Evolutionary conservation across 768 basidiomycete species (phyloP), one percentile per base, ranked within the genome.

Genomic region (Termitomyces eurrhizus): DNA sequence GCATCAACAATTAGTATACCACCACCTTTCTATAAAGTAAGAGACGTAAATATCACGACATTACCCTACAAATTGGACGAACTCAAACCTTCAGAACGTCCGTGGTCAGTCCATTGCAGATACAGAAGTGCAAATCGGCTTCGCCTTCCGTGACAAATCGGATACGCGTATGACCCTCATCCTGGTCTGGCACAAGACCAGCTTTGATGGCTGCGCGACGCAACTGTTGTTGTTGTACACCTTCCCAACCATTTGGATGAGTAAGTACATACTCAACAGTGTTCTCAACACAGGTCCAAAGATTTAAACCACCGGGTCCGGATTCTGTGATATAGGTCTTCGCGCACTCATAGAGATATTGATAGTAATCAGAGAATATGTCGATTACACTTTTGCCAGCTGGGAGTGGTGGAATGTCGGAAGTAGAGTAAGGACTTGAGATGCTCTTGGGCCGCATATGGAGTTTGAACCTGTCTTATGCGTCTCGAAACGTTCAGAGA

Each of bases 131-230:
- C 9, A 84, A 62, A 63, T 79, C 80, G 0, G 84, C 84, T 60
- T 85, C 84, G 0, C 83, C 84, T 63, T 85, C 83, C 0, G 83
- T 85, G 18, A 84, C 75, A 54, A 85, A 77, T 7, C 75, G 78
- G 3, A 85, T 65, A 0, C 80, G 77, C 2, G 69, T 66, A n/a
- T 74, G 76, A 0, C 74, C 77, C 1, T 51, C 50, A 2, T 35
- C n/a, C 21, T 36, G 36, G 7, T 52, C 35, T 7, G 51, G 35
- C 13, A 52, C 35, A 36, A 52, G 51, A 16, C 35, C 51, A 36
- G 35, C 51, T 24, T 24, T 36, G 13, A 52, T 4, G 12, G 51
- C 51, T 21, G 51, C 51, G 13, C 35, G 35, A 36, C 51, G 51
- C 51, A 52, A 14, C 24, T 52, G 51, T 36, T 36, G 35, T 7